phyloP scores from a whole-genome alignment of 2,329 filamentous ascomycete genomes.

The Lasiodiplodia theobromae region DNA sequence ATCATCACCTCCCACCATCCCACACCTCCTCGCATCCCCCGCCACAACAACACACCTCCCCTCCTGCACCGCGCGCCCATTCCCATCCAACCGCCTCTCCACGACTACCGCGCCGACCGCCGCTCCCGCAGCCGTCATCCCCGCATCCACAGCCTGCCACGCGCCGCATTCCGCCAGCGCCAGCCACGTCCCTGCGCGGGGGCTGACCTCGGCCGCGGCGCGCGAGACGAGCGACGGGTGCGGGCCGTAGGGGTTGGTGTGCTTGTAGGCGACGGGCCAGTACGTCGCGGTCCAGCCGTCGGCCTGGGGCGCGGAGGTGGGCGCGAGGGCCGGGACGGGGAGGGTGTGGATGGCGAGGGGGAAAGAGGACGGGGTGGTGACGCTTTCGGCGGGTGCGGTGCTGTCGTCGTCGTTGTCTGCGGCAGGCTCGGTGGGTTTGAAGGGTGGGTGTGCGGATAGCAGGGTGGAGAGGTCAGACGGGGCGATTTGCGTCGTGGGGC shows the following conservation, averaged over 20 bases:
- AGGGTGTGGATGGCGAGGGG: slow-evolving; percentile 67
- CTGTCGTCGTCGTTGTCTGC: not conserved
- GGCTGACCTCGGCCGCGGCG: slow-evolving; percentile 71
- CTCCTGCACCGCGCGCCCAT: slow-evolving; percentile 43
- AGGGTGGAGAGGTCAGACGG: slow-evolving; percentile 60
- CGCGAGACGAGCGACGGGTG: slow-evolving; percentile 77
- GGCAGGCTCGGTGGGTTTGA: slow-evolving; percentile 48
- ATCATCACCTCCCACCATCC: slow-evolving; percentile 69
- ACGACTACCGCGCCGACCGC: slow-evolving; percentile 78
- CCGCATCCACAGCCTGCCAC: slow-evolving; percentile 49
- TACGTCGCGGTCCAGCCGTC: slow-evolving; percentile 76
- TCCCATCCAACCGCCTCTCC: slow-evolving; percentile 54
- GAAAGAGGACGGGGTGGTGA: slow-evolving; percentile 33
- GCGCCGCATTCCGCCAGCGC: slow-evolving; percentile 71
- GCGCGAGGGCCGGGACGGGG: slow-evolving; percentile 74
- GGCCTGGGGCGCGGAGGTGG: slow-evolving; percentile 78
- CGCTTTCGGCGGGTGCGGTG: not conserved
- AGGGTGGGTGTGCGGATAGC: slow-evolving; percentile 41
- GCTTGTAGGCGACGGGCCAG: slow-evolving; percentile 86
- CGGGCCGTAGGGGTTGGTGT: slow-evolving; percentile 85
- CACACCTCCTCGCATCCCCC: slow-evolving; percentile 75
- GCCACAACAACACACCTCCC: slow-evolving; percentile 73
- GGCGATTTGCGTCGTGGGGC: slow-evolving; percentile 59
- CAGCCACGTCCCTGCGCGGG: slow-evolving; percentile 71
- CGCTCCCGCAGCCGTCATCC: slow-evolving; percentile 71